Base-by-base conservation (phyloP, 768 basidiomycete genomes). In the Leccinum variicolor region DNA sequence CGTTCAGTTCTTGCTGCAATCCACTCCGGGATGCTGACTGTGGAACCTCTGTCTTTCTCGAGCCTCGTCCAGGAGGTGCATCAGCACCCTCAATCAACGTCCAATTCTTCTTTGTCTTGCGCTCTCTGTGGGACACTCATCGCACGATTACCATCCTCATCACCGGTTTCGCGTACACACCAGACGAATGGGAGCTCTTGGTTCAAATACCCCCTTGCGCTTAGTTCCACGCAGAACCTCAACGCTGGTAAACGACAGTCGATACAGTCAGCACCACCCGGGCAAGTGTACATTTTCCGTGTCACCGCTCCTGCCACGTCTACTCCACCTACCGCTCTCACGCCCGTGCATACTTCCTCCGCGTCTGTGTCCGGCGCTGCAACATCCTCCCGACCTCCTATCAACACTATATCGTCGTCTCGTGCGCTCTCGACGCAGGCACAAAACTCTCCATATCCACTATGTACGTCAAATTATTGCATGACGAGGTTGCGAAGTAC, bases 401-500 rank as follows among this genome's bases (percentile, higher is more conserved):
- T 46, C 3, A 64, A 64, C 52, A 66, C 52, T 58, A 71, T 79
- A 29, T 79, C 83, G 2, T 79, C 87, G 17, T 90, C 71, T 14
- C 70, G 70, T 23, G 58, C 64, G 19, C 60, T 60, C 17, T 53
- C 63, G 26, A n/a, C 60, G 34, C 72, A 72, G 29, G 41, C 61
- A 19, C 68, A 68, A 31, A 64, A 64, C 21, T 52, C 49, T 6
- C 72, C 70, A 7, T 61, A 96, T 70, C 92, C 94, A 1, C 76
- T 97, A 3, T 97, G 94, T 66, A 76, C 81, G 11, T 83, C 82
- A 17, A 86, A 90, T n/a, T 96, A 93, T 87, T 96, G 94, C 69
- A 77, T 96, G 15, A 75, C 81, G 6, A 83, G 94, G 8, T 77
- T 97, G 19, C 84, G 94, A 13, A 80, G 87, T 36, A 92, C 94